phyloP scores from a whole-genome alignment of 257 asterid species.

The Marsdenia floribunda region DNA sequence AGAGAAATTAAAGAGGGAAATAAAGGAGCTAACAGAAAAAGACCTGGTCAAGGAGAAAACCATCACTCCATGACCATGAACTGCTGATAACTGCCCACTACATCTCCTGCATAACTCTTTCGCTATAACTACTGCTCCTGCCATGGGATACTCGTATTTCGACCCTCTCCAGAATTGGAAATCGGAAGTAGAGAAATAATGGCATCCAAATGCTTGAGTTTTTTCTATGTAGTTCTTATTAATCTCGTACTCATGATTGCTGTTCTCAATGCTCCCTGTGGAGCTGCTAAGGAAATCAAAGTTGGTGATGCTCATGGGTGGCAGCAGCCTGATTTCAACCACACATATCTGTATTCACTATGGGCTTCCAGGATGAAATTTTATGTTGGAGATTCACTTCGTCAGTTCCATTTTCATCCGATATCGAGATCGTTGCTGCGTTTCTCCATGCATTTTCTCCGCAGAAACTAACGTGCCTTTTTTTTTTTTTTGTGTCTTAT shows the following conservation, averaged over 20 bases:
- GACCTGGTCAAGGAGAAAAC: conserved; percentile 6
- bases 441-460: neutral
- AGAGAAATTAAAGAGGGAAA: too few relatives aligned
- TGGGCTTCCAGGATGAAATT: conserved; percentile 53
- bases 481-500: neutral
- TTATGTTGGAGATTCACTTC: conserved; percentile 61
- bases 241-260: neutral
- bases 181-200: neutral
- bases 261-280: conserved; percentile 12
- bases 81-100: conserved; percentile 1
- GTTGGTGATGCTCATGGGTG: conserved; percentile 60
- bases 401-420: conserved; percentile 32
- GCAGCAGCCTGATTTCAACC: conserved; percentile 42
- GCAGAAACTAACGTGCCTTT: neutral
- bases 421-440: neutral
- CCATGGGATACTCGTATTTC: neutral
- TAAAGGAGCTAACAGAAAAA: neutral
- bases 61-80: neutral
- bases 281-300: conserved; percentile 47
- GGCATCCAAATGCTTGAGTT: neutral
- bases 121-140: neutral
- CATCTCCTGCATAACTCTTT: neutral
- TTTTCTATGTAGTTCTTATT: neutral
- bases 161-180: neutral
- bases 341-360: conserved; percentile 38